These are phyloP conservation scores for Zygoascus tannicola DNA, from an alignment of 805 yeast species.

Conservation along the genomic window DNA sequence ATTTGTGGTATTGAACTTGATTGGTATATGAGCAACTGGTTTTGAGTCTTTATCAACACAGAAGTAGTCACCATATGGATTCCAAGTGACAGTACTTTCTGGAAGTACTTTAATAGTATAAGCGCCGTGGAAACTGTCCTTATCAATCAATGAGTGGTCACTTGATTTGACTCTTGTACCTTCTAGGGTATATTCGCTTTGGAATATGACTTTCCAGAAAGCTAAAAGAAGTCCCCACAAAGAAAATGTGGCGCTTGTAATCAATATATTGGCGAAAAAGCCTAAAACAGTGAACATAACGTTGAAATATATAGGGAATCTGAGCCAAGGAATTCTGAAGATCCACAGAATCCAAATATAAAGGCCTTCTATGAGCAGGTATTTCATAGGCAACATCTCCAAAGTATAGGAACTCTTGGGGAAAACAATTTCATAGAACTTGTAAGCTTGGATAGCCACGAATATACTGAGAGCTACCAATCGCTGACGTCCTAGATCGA, in stretches of 20 bases:
- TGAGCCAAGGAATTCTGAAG: constrained; percentile 65
- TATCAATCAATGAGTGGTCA: constrained; percentile 26
- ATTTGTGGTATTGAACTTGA: constrained; percentile 72
- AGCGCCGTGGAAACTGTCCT: constrained; percentile 50
- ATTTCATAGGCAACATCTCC: constrained; percentile 56
- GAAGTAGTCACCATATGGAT: constrained; percentile 58
- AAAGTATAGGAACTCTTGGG: constrained; percentile 31
- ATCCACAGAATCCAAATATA: constrained; percentile 64
- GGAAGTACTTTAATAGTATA: constrained; percentile 83
- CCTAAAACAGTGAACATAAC: constrained; percentile 35
- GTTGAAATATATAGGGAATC: constrained; percentile 51
- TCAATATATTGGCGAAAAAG: constrained; percentile 44
- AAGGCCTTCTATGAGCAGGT: constrained; percentile 61
- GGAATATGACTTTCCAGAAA: constrained; percentile 19
- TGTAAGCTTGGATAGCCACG: constrained; percentile 74
- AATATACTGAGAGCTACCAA: constrained; percentile 57
- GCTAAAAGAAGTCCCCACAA: constrained; percentile 16
- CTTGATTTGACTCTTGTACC: constrained; percentile 22
- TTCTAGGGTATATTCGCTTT: constrained; percentile 27
- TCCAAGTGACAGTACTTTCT: constrained; percentile 76
- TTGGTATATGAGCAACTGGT: constrained; percentile 45
- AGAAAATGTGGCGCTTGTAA: constrained; percentile 33
- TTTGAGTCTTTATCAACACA: constrained; percentile 37
- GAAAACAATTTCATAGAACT: constrained; percentile 59
- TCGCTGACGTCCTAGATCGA: constrained; percentile 75